phyloP scores from a whole-genome alignment of 1,284 basidiomycete species.

The Lentinula novae-zelandiae region DNA sequence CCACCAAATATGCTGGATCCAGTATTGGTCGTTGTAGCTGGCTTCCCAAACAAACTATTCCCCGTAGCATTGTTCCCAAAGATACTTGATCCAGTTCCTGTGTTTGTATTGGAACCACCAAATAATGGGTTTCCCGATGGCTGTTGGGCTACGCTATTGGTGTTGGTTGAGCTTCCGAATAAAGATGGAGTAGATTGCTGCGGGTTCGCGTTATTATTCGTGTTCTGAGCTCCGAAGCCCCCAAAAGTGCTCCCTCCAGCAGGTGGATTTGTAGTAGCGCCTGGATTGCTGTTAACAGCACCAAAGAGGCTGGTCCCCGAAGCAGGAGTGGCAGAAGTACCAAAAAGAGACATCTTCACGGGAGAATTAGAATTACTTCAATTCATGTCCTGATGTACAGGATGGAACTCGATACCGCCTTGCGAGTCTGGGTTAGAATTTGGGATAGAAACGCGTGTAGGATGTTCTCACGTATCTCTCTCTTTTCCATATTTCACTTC shows the following conservation, averaged over 20 bases:
- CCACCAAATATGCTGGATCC: constrained; percentile 26
- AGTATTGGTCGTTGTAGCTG: constrained; percentile 17
- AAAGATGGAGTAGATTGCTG: constrained; percentile 5
- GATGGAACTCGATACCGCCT: no score
- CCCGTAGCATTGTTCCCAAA: constrained; percentile 22
- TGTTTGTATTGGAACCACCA: constrained; percentile 4
- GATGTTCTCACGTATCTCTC: neutral
- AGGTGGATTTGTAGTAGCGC: neutral
- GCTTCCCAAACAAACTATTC: constrained; percentile 33
- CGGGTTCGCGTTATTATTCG: constrained; percentile 8
- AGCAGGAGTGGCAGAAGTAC: neutral
- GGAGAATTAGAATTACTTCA: neutral
- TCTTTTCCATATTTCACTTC: no score
- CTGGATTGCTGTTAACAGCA: neutral
- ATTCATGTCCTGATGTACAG: neutral
- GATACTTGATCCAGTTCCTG: constrained; percentile 16
- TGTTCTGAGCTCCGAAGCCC: constrained; percentile 3
- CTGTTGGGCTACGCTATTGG: constrained; percentile 8
- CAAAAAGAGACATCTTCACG: constrained; percentile 7
- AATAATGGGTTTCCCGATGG: constrained; percentile 7
- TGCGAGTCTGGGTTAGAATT: no score
- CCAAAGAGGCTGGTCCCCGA: constrained; percentile 8
- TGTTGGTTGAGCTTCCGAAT: constrained; percentile 6
- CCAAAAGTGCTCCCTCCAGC: constrained; percentile 11
- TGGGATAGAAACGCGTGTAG: neutral